These are phyloP conservation scores for Solanum clarkiae DNA, from an alignment of 257 asterid species.

Conservation along the genomic window DNA sequence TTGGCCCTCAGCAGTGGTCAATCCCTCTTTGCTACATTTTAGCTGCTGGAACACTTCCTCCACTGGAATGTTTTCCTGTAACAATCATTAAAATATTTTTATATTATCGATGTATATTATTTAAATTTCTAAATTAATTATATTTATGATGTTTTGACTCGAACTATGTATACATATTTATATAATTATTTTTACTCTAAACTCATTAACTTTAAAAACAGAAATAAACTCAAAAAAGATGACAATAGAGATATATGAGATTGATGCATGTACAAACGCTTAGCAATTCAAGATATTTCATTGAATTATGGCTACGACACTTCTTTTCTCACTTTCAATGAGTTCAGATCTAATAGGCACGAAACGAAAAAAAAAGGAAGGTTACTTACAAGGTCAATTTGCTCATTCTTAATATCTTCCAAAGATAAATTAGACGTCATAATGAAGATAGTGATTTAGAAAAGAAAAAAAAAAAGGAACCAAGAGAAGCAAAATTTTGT, in stretches of 20 bases:
- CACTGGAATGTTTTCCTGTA: conserved; percentile 54
- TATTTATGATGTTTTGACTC: not conserved
- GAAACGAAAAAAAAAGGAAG: not conserved
- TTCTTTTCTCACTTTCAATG: too few species aligned
- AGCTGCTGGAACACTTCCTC: conserved; percentile 63
- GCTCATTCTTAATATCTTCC: conserved; percentile 53
- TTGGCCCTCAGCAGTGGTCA: conserved; percentile 46
- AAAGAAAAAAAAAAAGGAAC: not conserved
- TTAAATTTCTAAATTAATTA: not conserved
- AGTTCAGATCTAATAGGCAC: too few species aligned
- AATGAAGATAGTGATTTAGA: not conserved
- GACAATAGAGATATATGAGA: not conserved
- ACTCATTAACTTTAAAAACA: not conserved
- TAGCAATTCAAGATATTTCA: too few species aligned
- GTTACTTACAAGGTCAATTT: conserved; percentile 48
- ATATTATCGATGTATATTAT: not conserved
- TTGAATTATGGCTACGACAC: too few species aligned
- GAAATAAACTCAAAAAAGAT: not conserved
- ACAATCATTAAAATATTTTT: not conserved
- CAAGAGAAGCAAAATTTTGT: not conserved
- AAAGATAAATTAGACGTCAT: conserved; percentile 38
- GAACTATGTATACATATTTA: not conserved
- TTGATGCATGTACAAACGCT: too few species aligned
- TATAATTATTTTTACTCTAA: not conserved
- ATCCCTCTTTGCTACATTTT: conserved; percentile 51